A percentile compares a stretch with the other conserved stretches of the same genome.
phyloP scores from a whole-genome alignment of 225 moss, liverwort and hornwort genomes.

The Climacium dendroides region DNA sequence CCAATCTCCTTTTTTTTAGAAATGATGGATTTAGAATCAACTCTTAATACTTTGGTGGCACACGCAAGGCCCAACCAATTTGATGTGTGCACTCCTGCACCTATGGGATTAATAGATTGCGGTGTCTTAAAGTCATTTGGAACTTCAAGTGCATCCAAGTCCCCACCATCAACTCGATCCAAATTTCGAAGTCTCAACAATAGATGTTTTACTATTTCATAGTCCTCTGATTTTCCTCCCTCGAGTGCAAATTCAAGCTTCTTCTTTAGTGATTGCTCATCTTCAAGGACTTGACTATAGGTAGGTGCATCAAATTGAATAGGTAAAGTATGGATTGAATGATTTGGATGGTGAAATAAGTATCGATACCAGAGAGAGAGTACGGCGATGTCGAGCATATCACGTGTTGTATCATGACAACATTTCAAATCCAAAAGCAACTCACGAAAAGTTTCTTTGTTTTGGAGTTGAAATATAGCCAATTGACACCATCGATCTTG shows the following conservation, averaged over 20 bases:
- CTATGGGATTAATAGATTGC: rapidly evolving
- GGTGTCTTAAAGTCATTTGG: not conserved
- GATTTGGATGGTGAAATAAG: no score
- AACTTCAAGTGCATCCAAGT: not conserved
- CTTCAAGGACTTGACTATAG: not conserved
- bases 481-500: no score
- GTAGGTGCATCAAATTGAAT: no score
- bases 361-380: no score
- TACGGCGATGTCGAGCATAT: no score
- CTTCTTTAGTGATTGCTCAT: not conserved
- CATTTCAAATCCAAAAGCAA: no score
- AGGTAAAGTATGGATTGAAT: no score
- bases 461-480: no score
- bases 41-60: no score
- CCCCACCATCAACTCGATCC: not conserved
- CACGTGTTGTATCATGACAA: no score
- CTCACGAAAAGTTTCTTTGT: no score
- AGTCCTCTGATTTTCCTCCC: rapidly evolving
- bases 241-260: not conserved
- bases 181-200: not conserved
- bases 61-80: not conserved
- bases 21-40: rapidly evolving
- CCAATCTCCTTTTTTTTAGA: no score
- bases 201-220: not conserved
- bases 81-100: not conserved